phyloP scores from a whole-genome alignment of 768 basidiomycete genomes.

The Candolleomyces aberdarensis region DNA sequence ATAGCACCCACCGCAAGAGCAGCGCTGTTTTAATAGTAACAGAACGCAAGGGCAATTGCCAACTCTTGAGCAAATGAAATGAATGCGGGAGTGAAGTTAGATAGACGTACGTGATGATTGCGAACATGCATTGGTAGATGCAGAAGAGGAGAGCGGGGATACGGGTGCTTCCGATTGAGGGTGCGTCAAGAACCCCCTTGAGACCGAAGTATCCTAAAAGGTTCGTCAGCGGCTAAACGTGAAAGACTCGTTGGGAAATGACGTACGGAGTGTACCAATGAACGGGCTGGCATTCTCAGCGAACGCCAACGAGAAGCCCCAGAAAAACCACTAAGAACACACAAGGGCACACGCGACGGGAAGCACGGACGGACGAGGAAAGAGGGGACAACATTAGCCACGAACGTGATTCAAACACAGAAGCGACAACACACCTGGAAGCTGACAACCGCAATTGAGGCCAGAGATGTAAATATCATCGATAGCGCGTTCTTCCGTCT shows the following conservation, averaged over 20 bases:
- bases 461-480: slow-evolving; percentile 74
- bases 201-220: slow-evolving; percentile 76
- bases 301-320: slow-evolving; percentile 94
- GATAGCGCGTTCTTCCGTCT: slow-evolving; percentile 91
- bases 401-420: too few relatives aligned
- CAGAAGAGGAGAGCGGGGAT: slow-evolving; percentile 77
- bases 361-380: slow-evolving; percentile 5
- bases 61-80: slow-evolving; percentile 17
- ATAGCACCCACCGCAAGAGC: slow-evolving; percentile 91
- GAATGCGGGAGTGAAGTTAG: background rate
- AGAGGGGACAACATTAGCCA: background rate
- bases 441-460: slow-evolving; percentile 72
- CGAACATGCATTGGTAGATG: slow-evolving; percentile 90
- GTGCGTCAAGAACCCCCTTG: slow-evolving; percentile 69
- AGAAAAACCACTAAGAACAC: slow-evolving; percentile 83
- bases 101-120: slow-evolving; percentile 69
- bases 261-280: slow-evolving; percentile 82
- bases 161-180: slow-evolving; percentile 67
- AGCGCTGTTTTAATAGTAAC: slow-evolving; percentile 40
- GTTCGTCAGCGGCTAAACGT: background rate
- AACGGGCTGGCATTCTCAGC: slow-evolving; percentile 68
- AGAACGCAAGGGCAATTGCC: slow-evolving; percentile 6
- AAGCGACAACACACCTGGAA: slow-evolving; percentile 61
- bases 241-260: background rate
- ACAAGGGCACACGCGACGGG: slow-evolving; percentile 5